Evolutionary conservation across 2,329 filamentous ascomycete genomes (phyloP).

Genomic region (Coniochaeta pulveracea): DNA sequence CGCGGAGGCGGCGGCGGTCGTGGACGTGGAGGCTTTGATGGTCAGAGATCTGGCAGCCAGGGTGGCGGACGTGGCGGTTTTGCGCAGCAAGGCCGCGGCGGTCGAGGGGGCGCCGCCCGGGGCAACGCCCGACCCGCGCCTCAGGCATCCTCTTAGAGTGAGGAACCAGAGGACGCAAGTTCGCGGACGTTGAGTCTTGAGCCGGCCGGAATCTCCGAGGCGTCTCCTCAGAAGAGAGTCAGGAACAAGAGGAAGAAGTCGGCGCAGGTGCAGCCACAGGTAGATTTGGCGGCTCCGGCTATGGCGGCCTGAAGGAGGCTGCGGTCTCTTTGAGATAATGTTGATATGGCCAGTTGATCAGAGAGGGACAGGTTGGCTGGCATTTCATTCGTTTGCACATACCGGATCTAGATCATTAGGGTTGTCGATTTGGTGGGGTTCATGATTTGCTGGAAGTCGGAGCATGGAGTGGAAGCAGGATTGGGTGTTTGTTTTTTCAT

Average conservation of each 20-base stretch:
- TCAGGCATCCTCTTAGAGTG: conserved; percentile 1
- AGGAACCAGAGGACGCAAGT: background rate
- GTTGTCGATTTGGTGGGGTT: conserved; percentile 1
- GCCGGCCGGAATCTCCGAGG: background rate
- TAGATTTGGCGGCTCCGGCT: no score
- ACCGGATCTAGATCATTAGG: no score
- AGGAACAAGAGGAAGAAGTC: no score
- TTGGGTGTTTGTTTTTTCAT: background rate
- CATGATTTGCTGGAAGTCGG: background rate
- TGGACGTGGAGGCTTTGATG: conserved; percentile 52
- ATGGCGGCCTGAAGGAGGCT: no score
- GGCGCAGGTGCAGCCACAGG: no score
- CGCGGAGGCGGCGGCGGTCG: conserved; percentile 48
- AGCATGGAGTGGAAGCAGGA: conserved; percentile 1
- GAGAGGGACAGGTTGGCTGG: no score
- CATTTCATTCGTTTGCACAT: no score
- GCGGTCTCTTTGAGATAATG: no score
- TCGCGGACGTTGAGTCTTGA: background rate
- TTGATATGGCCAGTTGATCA: no score
- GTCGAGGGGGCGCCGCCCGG: conserved; percentile 53
- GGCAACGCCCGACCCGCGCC: conserved; percentile 44
- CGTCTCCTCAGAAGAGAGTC: no score
- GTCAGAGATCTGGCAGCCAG: conserved; percentile 48
- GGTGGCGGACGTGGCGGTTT: conserved; percentile 55
- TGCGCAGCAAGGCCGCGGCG: conserved; percentile 46